Evolutionary conservation across 495 filamentous ascomycete genomes (phyloP).

Genomic region (Amorphotheca resinae): DNA sequence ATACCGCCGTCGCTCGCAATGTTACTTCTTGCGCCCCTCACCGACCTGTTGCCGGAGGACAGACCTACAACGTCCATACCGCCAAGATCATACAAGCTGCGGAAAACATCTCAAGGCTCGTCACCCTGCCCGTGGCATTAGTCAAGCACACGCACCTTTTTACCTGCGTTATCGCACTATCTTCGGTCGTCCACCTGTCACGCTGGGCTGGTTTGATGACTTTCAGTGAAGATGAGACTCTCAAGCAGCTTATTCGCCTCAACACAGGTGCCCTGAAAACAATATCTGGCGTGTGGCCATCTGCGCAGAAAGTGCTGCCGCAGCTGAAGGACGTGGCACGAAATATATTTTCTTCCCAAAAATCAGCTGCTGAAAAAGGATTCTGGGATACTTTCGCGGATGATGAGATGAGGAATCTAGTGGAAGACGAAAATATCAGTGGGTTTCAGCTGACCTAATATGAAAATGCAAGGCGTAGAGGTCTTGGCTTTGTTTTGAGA

Average conservation of each 20-base stretch:
- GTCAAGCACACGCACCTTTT: conserved; percentile 79
- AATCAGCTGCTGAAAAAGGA: conserved; percentile 34
- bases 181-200: conserved; percentile 47
- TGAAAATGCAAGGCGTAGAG: too few species aligned
- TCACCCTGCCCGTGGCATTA: conserved; percentile 61
- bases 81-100: conserved; percentile 70
- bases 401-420: conserved; percentile 40
- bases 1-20: conserved; percentile 37
- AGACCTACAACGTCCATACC: conserved; percentile 57
- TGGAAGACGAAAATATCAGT: conserved; percentile 41
- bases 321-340: conserved; percentile 64
- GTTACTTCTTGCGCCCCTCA: conserved; percentile 47
- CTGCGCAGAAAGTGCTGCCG: conserved; percentile 56
- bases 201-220: conserved; percentile 46
- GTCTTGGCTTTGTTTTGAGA: too few species aligned
- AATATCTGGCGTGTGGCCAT: conserved; percentile 63
- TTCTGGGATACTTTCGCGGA: conserved; percentile 41
- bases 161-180: conserved; percentile 68
- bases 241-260: conserved; percentile 66
- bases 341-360: conserved; percentile 47
- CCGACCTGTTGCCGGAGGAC: conserved; percentile 38
- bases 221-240: conserved; percentile 46
- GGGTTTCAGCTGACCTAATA: too few species aligned
- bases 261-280: conserved; percentile 74
- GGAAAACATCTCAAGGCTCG: conserved; percentile 62